Base-by-base conservation (phyloP, 176 grass and related monocot genomes). In the Lolium rigidum region DNA sequence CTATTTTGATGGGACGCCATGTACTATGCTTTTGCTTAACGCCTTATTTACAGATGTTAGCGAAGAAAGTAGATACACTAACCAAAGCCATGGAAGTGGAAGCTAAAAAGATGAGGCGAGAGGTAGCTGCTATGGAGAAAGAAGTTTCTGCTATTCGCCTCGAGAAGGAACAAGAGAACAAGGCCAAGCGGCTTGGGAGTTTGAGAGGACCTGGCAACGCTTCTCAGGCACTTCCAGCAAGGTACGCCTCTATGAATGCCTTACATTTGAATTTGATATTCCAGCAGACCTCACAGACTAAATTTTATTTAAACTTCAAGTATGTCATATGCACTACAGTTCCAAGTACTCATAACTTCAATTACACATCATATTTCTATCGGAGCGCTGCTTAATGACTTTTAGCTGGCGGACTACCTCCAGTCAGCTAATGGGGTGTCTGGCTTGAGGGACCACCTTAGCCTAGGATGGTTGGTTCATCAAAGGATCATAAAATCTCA, bases 71-170 rank as follows among this genome's bases (percentile, higher is more conserved):
- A 76, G 95, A 95, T 76, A 98, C 86, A 9, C 82, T 98, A 83
- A 90, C 92, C 38, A 98, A 98, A 90, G 91, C 95, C 79, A 98
- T 95, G 93, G 95, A 94, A 56, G 95, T 95, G 85, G 95, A 98
- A 74, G 95, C 93, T 67, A 98, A 98, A 90, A 93, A 92, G 84
- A 98, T 95, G 95, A 95, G 93, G 88, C 82, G 93, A 72, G 95
- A 98, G 79, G 90, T 98, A 41, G 83, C 86, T 70, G 86, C 83
- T 68, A 94, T 98, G 95, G 93, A 95, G 83, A 98, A 95, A 80
- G 91, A 98, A 86, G 90, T 98, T 86, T 81, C 91, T 84, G 91
- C 93, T 4, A 93, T 98, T 50, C 88, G 95, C 44, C 89, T 89
- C 2, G 91, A 92, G 20, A 93, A 98, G 73, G 93, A 98, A 62